Conservation (phyloP, 176 grass and related monocot genomes). For the Paspalum vaginatum region DNA sequence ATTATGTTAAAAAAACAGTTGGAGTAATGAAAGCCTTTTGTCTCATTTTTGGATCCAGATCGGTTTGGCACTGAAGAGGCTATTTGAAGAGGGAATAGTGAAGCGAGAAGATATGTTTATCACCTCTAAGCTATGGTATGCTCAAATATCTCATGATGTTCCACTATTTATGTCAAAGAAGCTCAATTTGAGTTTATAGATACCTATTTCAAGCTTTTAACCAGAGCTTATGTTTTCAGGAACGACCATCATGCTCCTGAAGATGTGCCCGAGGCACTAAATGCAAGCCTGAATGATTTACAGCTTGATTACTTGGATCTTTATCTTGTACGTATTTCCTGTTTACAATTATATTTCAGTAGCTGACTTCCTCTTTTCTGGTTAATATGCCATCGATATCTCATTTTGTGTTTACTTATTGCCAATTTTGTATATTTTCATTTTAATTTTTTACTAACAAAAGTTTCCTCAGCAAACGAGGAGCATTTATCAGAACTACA, state of each 20-base stretch:
- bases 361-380: background rate
- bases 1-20: background rate
- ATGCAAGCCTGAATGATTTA: slow-evolving; percentile 62
- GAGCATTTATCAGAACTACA: no score
- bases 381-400: background rate
- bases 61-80: slow-evolving; percentile 65
- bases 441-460: background rate
- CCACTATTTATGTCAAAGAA: background rate
- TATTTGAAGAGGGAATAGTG: slow-evolving; percentile 73
- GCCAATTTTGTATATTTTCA: background rate
- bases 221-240: slow-evolving; percentile 48
- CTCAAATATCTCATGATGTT: background rate
- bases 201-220: background rate
- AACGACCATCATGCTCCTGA: slow-evolving; percentile 66
- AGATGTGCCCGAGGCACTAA: slow-evolving; percentile 70
- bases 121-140: slow-evolving; percentile 88
- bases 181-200: background rate
- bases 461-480: background rate
- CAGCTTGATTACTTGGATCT: slow-evolving; percentile 92
- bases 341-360: slow-evolving; percentile 8
- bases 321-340: slow-evolving; percentile 68
- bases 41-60: slow-evolving; percentile 49
- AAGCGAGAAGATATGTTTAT: slow-evolving; percentile 90
- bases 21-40: background rate
- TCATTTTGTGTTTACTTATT: background rate